These are phyloP conservation scores for Scutellaria minor DNA, from an alignment of 257 asterid species.

Conservation along the genomic window DNA sequence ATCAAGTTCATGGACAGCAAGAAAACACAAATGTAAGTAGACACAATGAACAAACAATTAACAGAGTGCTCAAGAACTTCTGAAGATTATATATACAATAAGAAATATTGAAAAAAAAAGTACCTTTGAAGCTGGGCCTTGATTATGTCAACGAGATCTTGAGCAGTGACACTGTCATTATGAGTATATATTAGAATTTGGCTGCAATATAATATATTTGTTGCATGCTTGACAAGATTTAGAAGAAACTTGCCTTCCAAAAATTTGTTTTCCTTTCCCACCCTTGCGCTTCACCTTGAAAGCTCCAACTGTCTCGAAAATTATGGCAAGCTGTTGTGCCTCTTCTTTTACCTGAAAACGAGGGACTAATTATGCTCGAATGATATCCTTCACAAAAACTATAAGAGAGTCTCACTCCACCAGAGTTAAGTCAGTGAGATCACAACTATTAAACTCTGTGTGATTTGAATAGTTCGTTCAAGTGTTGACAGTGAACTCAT, in stretches of 20 bases:
- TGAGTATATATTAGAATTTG: slow-evolving; percentile 29
- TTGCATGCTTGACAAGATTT: slow-evolving; percentile 11
- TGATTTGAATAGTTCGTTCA: slow-evolving; percentile 4
- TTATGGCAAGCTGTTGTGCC: slow-evolving; percentile 85
- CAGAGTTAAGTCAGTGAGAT: slow-evolving; percentile 9
- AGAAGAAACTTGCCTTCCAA: slow-evolving; percentile 66
- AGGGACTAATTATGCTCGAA: slow-evolving; percentile 13
- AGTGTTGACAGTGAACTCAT: not conserved
- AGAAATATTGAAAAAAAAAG: not conserved
- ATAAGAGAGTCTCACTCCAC: slow-evolving; percentile 6
- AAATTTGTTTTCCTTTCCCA: slow-evolving; percentile 93
- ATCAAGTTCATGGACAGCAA: not conserved
- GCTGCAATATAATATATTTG: not conserved
- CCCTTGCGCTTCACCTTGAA: slow-evolving; percentile 99
- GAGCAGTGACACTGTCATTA: slow-evolving; percentile 81
- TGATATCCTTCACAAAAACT: slow-evolving; percentile 11
- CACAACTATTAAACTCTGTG: not conserved
- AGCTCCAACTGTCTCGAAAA: slow-evolving; percentile 95
- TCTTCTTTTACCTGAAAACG: slow-evolving; percentile 81
- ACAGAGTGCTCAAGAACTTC: slow-evolving; percentile 11
- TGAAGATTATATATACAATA: not conserved
- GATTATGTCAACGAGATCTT: slow-evolving; percentile 95
- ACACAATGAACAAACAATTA: not conserved
- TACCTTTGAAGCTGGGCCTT: slow-evolving; percentile 98
- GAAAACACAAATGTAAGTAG: not conserved